A percentile compares a stretch with the other conserved stretches of the same genome.
These are phyloP conservation scores for Apiotrichum porosum DNA, from an alignment of 1,284 basidiomycete species.

Conservation along the genomic window DNA sequence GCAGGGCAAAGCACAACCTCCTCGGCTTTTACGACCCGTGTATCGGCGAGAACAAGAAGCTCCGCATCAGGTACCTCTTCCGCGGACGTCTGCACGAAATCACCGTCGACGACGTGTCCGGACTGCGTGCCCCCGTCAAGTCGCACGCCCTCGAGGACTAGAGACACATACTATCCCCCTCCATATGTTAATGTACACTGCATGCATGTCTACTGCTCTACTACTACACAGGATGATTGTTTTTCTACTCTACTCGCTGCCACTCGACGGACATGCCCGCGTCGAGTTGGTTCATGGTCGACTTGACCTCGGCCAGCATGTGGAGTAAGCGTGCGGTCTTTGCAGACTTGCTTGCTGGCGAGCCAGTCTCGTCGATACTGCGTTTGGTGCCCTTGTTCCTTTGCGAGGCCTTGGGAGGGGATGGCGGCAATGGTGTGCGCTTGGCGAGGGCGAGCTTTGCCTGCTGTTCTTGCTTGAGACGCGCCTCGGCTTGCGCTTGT, in stretches of 20 bases:
- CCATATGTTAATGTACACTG: background rate
- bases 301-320: conserved; percentile 22
- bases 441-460: background rate
- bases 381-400: conserved; percentile 12
- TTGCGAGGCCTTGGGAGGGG: background rate
- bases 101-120: conserved; percentile 64
- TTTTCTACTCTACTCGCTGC: background rate
- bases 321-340: conserved; percentile 30
- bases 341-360: conserved; percentile 21
- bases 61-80: conserved; percentile 74
- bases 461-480: too few species aligned
- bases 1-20: conserved; percentile 53
- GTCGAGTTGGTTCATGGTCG: conserved; percentile 16
- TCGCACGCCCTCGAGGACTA: conserved; percentile 28
- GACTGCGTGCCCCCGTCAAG: conserved; percentile 70
- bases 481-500: background rate
- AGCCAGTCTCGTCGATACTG: background rate
- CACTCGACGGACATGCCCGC: background rate
- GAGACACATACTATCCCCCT: background rate
- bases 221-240: background rate
- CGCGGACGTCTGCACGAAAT: conserved; percentile 67
- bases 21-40: conserved; percentile 49
- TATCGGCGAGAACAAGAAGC: conserved; percentile 50
- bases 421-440: background rate
- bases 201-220: background rate